Evolutionary conservation across 805 yeast genomes (phyloP).

Genomic region (Ogataea corticis): DNA sequence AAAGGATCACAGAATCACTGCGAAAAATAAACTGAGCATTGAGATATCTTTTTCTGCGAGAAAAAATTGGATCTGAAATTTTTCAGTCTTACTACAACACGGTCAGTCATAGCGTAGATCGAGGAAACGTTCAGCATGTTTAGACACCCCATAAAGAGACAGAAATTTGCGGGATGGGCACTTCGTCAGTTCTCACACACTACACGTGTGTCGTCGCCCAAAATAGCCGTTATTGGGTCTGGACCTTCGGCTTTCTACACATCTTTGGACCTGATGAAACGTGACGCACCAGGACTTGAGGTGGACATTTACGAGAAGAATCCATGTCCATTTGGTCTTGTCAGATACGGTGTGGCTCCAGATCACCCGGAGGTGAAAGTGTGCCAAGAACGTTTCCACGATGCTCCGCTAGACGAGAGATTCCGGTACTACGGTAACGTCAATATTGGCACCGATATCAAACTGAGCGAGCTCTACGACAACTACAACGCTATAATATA

Average conservation of each 20-base stretch:
- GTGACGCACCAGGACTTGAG: constrained; percentile 24
- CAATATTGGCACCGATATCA: constrained; percentile 62
- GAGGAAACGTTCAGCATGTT: too few species aligned
- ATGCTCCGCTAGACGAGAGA: constrained; percentile 37
- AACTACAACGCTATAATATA: constrained; percentile 73
- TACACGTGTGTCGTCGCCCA: constrained; percentile 17
- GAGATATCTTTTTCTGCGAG: too few species aligned
- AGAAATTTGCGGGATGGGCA: neutral
- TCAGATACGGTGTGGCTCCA: constrained; percentile 97
- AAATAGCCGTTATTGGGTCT: constrained; percentile 82
- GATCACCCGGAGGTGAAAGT: constrained; percentile 97
- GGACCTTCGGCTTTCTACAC: constrained; percentile 98
- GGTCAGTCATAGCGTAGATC: too few species aligned
- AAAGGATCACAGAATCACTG: neutral
- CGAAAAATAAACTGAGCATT: too few species aligned
- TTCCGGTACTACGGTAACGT: constrained; percentile 73
- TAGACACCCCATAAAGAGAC: neutral
- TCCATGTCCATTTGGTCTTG: constrained; percentile 90
- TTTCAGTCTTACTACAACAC: too few species aligned
- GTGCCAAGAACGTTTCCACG: constrained; percentile 73
- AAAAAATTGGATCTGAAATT: too few species aligned
- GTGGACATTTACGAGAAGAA: constrained; percentile 80
- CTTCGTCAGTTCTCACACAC: neutral
- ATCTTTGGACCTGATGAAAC: constrained; percentile 65
- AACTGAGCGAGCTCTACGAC: constrained; percentile 47